Conservation (phyloP, 257 asterid genomes). For the Salvia miltiorrhiza region DNA sequence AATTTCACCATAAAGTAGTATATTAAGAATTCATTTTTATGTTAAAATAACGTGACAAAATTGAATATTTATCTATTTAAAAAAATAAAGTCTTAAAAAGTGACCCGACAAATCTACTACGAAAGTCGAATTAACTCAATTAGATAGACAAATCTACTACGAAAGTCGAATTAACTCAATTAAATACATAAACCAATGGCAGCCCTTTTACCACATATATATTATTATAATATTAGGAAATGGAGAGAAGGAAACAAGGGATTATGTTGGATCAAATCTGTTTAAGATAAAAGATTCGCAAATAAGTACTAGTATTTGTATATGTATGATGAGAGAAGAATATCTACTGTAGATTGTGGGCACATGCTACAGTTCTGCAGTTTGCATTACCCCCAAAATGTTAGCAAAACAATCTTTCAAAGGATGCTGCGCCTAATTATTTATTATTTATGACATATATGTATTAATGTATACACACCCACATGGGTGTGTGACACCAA, state of each 20-base stretch:
- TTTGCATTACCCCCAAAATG: not conserved
- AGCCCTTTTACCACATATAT: not conserved
- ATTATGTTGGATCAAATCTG: not conserved
- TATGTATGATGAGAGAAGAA: not conserved
- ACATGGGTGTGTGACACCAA: conserved; percentile 9
- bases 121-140: not conserved
- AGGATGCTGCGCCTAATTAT: not conserved
- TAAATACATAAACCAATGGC: not conserved
- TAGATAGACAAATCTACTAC: not conserved
- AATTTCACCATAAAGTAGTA: too few species aligned
- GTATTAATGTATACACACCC: not conserved
- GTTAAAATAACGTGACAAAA: too few species aligned
- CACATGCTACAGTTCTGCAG: conserved; percentile 1
- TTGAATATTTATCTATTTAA: too few species aligned
- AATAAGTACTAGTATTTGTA: too few species aligned
- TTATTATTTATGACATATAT: not conserved
- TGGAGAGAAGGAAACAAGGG: conserved; percentile 18
- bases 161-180: not conserved
- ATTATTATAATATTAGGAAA: not conserved
- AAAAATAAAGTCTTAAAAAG: not conserved
- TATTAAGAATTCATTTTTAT: too few species aligned
- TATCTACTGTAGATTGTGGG: conserved; percentile 20
- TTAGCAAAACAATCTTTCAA: not conserved
- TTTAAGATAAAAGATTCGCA: not conserved
- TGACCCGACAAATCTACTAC: not conserved